A percentile compares a stretch with the other conserved stretches of the same genome.
These are phyloP conservation scores for Henningerozyma blattae DNA, from an alignment of 805 yeast genomes.

Conservation along the genomic window DNA sequence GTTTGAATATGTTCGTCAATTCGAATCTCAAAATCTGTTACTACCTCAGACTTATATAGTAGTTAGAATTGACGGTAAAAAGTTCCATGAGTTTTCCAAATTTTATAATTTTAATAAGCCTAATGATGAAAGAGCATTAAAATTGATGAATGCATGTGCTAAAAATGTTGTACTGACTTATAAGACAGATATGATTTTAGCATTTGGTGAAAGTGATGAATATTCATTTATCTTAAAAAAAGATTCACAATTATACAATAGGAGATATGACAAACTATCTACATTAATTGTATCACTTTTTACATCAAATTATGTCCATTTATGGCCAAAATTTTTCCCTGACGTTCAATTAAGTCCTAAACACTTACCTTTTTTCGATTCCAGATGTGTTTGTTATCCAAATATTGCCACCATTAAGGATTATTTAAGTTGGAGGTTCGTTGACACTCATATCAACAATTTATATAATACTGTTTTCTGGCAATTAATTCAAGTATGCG, in stretches of 20 bases:
- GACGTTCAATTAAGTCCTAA: constrained; percentile 34
- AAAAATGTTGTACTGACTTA: constrained; percentile 45
- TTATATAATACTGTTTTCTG: constrained; percentile 89
- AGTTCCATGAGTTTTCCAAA: constrained; percentile 77
- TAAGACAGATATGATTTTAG: constrained; percentile 59
- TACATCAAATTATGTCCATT: constrained; percentile 59
- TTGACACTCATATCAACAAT: constrained; percentile 91
- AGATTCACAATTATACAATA: constrained; percentile 58
- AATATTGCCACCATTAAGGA: constrained; percentile 48
- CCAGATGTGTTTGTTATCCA: constrained; percentile 83
- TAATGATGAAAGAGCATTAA: constrained; percentile 67
- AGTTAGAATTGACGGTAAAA: constrained; percentile 84
- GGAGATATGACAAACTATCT: constrained; percentile 70
- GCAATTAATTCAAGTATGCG: constrained; percentile 64
- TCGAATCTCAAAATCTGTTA: constrained; percentile 62
- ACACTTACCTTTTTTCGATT: constrained; percentile 79
- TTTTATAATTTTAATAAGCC: constrained; percentile 75
- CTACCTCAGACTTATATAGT: constrained; percentile 76
- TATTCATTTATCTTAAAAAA: constrained; percentile 67
- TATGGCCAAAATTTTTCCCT: constrained; percentile 54
- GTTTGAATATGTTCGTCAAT: constrained; percentile 74
- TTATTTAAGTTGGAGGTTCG: constrained; percentile 90
- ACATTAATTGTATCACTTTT: constrained; percentile 75
- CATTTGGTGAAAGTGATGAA: constrained; percentile 95
- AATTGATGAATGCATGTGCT: constrained; percentile 77